Evolutionary conservation across 2,329 filamentous ascomycete genomes (phyloP).

Genomic region (Botrytis sinoallii): DNA sequence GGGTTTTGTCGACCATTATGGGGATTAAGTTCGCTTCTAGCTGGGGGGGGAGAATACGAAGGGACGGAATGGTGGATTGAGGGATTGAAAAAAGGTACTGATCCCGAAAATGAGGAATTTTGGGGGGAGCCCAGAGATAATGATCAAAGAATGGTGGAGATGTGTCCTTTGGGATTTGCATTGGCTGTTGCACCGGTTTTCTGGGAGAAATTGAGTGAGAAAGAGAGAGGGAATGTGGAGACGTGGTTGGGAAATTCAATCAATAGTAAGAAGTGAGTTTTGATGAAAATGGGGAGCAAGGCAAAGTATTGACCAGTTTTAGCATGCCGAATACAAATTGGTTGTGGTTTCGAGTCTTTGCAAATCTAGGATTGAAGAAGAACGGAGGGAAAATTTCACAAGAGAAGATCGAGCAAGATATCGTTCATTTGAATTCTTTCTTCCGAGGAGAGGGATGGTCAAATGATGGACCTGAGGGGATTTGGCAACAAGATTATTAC

Average conservation of each 20-base stretch:
- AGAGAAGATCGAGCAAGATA: slow-evolving; percentile 67
- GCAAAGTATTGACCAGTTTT: slow-evolving; percentile 44
- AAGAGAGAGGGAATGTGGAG: slow-evolving; percentile 64
- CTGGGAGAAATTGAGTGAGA: slow-evolving; percentile 56
- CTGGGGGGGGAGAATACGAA: slow-evolving; percentile 62
- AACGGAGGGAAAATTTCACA: slow-evolving; percentile 71
- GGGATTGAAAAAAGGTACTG: slow-evolving; percentile 67
- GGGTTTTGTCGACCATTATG: slow-evolving; percentile 59
- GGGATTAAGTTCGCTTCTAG: slow-evolving; percentile 69
- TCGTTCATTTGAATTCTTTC: slow-evolving; percentile 75
- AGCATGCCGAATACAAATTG: slow-evolving; percentile 69
- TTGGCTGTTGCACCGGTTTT: slow-evolving; percentile 58
- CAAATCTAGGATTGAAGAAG: slow-evolving; percentile 73
- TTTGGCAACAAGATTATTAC: slow-evolving; percentile 85
- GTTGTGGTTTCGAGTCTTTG: slow-evolving; percentile 84
- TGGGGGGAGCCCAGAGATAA: slow-evolving; percentile 75
- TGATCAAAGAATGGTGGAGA: slow-evolving; percentile 82
- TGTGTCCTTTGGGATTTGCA: slow-evolving; percentile 74
- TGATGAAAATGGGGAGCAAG: not conserved
- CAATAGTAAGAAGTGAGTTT: slow-evolving; percentile 68
- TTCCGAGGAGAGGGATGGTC: slow-evolving; percentile 82
- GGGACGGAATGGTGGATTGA: slow-evolving; percentile 65
- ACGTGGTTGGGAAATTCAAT: slow-evolving; percentile 71
- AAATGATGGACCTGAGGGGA: slow-evolving; percentile 74
- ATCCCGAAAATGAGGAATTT: slow-evolving; percentile 67